These are phyloP conservation scores for Achlya hypogyna DNA, from an alignment of 352 stramenopile species.

Conservation along the genomic window DNA sequence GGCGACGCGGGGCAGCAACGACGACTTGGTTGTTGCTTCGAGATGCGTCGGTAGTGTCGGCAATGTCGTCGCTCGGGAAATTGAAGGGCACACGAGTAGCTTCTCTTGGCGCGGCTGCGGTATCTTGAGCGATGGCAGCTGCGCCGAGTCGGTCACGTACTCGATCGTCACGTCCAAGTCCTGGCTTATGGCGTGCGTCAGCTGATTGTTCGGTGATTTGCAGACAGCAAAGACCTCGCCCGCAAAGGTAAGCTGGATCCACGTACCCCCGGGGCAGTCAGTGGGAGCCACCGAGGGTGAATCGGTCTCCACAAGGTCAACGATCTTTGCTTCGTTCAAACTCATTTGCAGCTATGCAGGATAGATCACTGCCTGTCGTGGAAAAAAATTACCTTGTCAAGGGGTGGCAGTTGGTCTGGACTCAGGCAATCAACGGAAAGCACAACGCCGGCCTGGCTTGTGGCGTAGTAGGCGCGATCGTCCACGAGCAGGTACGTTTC, in stretches of 20 bases:
- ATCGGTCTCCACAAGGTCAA: neutral
- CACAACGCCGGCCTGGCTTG: neutral
- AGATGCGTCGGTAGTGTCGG: neutral
- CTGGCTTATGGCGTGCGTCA: constrained; percentile 15
- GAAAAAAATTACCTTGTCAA: neutral
- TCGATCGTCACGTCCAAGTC: constrained; percentile 23
- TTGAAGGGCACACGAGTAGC: neutral
- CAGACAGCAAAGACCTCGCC: constrained; percentile 30
- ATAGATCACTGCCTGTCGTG: neutral
- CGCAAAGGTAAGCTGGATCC: constrained; percentile 28
- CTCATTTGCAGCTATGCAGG: neutral
- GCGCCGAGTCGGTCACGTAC: constrained; percentile 18
- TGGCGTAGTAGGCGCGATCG: neutral
- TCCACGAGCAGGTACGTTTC: neutral
- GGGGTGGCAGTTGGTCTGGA: neutral
- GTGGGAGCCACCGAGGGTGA: neutral
- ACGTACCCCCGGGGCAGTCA: constrained; percentile 15
- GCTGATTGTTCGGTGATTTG: neutral
- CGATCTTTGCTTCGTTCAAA: neutral
- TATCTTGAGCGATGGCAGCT: constrained; percentile 6
- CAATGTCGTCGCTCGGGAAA: neutral
- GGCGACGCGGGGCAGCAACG: neutral
- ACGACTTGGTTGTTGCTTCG: neutral
- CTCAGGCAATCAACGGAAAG: neutral
- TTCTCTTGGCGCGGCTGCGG: neutral